A percentile compares a stretch with the other conserved stretches of the same genome.
These are phyloP conservation scores for Senecio squalidus DNA, from an alignment of 140 eudicot species.

Conservation along the genomic window DNA sequence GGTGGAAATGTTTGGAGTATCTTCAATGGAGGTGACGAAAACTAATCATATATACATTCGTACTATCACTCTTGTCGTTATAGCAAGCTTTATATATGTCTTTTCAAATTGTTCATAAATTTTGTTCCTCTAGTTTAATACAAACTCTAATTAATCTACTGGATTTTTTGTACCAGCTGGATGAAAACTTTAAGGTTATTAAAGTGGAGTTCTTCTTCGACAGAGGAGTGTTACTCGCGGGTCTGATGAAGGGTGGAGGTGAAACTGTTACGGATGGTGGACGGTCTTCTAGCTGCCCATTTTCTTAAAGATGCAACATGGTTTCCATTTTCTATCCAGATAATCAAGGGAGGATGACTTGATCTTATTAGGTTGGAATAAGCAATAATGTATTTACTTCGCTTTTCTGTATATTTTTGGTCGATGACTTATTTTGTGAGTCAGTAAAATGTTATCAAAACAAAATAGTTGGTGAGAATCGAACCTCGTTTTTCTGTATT, in stretches of 20 bases:
- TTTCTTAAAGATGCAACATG: background rate
- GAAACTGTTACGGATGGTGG: background rate
- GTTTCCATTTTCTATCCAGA: constrained; percentile 6
- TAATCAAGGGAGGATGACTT: background rate
- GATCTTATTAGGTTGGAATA: background rate
- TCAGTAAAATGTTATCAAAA: too few species aligned
- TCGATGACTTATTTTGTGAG: too few species aligned
- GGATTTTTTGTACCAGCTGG: constrained; percentile 36
- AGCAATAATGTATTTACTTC: too few species aligned
- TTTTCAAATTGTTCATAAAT: too few species aligned
- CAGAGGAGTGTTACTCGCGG: constrained; percentile 60
- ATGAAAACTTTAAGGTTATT: constrained; percentile 48
- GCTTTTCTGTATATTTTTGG: too few species aligned
- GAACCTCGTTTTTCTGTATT: too few species aligned
- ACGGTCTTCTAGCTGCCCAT: constrained; percentile 41
- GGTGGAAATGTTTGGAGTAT: constrained; percentile 60
- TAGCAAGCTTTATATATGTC: too few species aligned
- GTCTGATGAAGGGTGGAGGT: constrained; percentile 37
- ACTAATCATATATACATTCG: too few species aligned
- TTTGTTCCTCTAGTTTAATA: too few species aligned
- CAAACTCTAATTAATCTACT: background rate
- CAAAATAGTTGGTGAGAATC: too few species aligned
- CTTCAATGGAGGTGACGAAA: constrained; percentile 50
- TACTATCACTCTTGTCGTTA: too few species aligned
- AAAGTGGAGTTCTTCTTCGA: constrained; percentile 65